Base-by-base conservation (phyloP, 805 yeast genomes). In the Sungouiozyma ichnusensis region DNA sequence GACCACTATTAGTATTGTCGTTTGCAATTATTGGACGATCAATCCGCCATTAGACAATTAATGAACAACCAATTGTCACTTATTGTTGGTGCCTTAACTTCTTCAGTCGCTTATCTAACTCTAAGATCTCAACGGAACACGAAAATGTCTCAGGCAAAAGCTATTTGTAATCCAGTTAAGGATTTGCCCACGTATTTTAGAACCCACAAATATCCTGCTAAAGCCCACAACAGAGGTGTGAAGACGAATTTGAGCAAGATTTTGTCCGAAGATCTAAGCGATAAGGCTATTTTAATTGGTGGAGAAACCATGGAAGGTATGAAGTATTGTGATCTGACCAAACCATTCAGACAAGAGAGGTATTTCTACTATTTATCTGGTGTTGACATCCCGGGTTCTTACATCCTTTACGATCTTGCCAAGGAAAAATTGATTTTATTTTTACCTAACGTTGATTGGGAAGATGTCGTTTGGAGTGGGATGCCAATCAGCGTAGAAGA, bases 401-500 rank as follows among this genome's bases (percentile, higher is more conserved):
- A 76, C 51, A 72, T 85, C 1, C 64, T 82, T 17, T 90, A 74
- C 55, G 67, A 76, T 38, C 54, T 78, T 33, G 55, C 50, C 3
- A 50, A 61, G 5, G 85, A 80, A 36, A 70, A 75, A 41, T 68
- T 86, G 46, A 76, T 79, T 0, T 65, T 90, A 19, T 90, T 82
- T 55, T 67, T 92, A 40, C 97, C 97, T 1, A 74, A 82, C 41
- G 70, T 90, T 33, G 95, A 87, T 55, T 65, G 72, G 35, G 97
- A 92, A 36, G 96, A 85, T 57, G 82, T 90, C 35, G 82, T 92
- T 86, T 90, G 98, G 98, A 80, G 92, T 44, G 98, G 98, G 0
- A 56, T 81, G 62, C 98, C 98, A 4, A 48, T 85, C 40, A 66
- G 76, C 33, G 48, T 71, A 3, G 79, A 80, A 37, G 79, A 81